A percentile compares a stretch with the other conserved stretches of the same genome.
These are phyloP conservation scores for Diaporthe sp. DNA, from an alignment of 2,329 filamentous ascomycete genomes.

Conservation along the genomic window DNA sequence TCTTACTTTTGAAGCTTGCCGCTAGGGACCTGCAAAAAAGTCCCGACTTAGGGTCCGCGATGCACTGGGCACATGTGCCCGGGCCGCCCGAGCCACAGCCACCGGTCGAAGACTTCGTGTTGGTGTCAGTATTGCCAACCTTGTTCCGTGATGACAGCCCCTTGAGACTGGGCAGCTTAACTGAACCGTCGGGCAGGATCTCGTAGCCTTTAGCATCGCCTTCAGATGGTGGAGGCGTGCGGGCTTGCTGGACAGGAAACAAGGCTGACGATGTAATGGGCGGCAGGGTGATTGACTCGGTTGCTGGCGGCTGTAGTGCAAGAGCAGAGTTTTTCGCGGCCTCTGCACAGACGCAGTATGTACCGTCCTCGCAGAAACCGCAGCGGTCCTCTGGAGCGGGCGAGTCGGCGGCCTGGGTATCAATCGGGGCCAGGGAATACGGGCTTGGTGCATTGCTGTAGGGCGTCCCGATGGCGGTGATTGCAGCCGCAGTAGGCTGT, in stretches of 20 bases:
- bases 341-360: slow-evolving; percentile 86
- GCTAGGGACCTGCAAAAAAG: slow-evolving; percentile 87
- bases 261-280: slow-evolving; percentile 56
- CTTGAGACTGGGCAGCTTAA: slow-evolving; percentile 68
- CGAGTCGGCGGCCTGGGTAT: slow-evolving; percentile 35
- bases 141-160: slow-evolving; percentile 49
- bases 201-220: slow-evolving; percentile 72
- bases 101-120: slow-evolving; percentile 51
- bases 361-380: slow-evolving; percentile 87
- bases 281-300: slow-evolving; percentile 48
- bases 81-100: slow-evolving; percentile 77
- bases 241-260: slow-evolving; percentile 61
- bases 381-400: slow-evolving; percentile 74
- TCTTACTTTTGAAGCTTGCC: slow-evolving; percentile 69
- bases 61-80: slow-evolving; percentile 84
- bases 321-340: slow-evolving; percentile 46
- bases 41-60: slow-evolving; percentile 82
- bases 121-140: slow-evolving; percentile 45
- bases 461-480: slow-evolving; percentile 35
- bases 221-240: slow-evolving; percentile 73
- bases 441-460: slow-evolving; percentile 48
- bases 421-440: slow-evolving; percentile 44
- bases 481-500: slow-evolving; percentile 53
- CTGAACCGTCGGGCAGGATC: slow-evolving; percentile 70
- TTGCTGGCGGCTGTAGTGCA: not conserved